Conservation (phyloP, 345 rosid species). For the Lumnitzera littorea region DNA sequence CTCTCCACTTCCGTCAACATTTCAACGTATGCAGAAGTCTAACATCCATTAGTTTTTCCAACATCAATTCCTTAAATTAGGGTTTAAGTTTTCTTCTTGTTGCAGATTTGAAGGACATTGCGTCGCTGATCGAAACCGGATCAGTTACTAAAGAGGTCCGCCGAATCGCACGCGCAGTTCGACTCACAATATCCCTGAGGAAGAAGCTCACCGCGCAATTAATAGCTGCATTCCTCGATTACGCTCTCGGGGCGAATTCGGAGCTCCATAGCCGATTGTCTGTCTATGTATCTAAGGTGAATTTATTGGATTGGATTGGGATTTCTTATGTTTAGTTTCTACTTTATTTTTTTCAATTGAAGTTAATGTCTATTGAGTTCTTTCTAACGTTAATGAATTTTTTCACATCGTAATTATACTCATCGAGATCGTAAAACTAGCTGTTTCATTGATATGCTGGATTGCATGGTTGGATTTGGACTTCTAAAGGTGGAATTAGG, state of each 20-base stretch:
- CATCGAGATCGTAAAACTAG: too few species aligned
- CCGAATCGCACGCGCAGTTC: slow-evolving; percentile 60
- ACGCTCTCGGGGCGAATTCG: slow-evolving; percentile 50
- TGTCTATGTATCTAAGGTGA: slow-evolving; percentile 52
- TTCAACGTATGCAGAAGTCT: slow-evolving; percentile 33
- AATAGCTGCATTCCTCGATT: slow-evolving; percentile 56
- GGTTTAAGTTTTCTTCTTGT: not conserved
- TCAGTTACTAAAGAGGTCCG: slow-evolving; percentile 63
- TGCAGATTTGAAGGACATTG: slow-evolving; percentile 75
- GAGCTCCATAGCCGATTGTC: slow-evolving; percentile 51
- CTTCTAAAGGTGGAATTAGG: too few species aligned
- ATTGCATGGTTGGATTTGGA: too few species aligned
- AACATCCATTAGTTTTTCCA: not conserved
- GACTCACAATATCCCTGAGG: slow-evolving; percentile 56
- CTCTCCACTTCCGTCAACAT: slow-evolving; percentile 43
- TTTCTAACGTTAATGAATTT: too few species aligned
- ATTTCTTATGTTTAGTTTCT: not conserved
- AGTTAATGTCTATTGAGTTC: too few species aligned
- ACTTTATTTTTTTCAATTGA: too few species aligned
- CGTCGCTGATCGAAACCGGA: slow-evolving; percentile 59
- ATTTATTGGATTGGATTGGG: too few species aligned
- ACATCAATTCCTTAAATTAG: slow-evolving; percentile 8
- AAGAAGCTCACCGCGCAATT: slow-evolving; percentile 45
- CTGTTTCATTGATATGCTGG: too few species aligned
- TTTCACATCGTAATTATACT: too few species aligned